Percentiles rank a stretch among this genome's conserved stretches.
Evolutionary conservation across 345 rosid species (phyloP).

Genomic region (Gossypium ekmanianum): DNA sequence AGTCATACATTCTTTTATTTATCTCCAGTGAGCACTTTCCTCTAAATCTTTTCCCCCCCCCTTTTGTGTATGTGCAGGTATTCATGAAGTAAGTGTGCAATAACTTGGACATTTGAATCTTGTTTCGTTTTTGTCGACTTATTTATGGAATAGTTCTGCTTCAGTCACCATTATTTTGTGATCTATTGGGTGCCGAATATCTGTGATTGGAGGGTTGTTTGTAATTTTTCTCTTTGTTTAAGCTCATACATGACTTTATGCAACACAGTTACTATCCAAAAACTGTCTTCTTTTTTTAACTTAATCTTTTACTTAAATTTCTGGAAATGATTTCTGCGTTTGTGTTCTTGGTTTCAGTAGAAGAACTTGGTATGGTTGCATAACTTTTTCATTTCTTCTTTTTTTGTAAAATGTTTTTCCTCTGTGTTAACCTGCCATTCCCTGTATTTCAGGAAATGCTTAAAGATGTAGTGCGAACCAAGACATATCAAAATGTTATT

Average conservation of each 20-base stretch:
- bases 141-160: neutral
- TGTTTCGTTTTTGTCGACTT: neutral
- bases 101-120: slow-evolving; percentile 15
- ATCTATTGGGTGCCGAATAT: neutral
- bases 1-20: neutral
- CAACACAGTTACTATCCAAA: neutral
- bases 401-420: neutral
- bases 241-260: neutral
- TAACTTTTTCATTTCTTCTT: neutral
- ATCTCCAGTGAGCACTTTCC: neutral
- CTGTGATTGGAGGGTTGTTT: neutral
- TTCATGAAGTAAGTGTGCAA: slow-evolving; percentile 90
- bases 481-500: slow-evolving; percentile 92
- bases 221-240: neutral
- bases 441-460: slow-evolving; percentile 79
- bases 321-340: neutral
- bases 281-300: neutral
- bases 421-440: slow-evolving; percentile 11
- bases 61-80: slow-evolving; percentile 54
- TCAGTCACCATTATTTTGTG: neutral
- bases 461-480: slow-evolving; percentile 89
- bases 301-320: neutral
- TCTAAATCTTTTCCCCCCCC: neutral
- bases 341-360: neutral
- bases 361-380: neutral